Base-by-base conservation (phyloP, 2,329 filamentous ascomycete genomes). In the Xylariaceae sp. region DNA sequence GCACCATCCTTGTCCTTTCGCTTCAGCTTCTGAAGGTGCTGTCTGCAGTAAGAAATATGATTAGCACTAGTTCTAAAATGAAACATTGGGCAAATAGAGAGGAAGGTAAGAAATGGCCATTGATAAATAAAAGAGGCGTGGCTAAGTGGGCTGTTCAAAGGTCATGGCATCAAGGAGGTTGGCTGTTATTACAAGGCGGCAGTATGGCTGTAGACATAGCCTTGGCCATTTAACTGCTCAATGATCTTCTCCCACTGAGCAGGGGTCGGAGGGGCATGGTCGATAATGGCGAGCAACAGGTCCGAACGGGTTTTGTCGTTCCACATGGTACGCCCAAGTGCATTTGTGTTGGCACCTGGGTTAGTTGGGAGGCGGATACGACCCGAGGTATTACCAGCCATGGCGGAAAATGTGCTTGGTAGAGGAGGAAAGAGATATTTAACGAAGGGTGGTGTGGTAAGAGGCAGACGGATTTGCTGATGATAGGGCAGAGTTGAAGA, bases 11-110 rank as follows among this genome's bases (percentile, higher is more conserved):
- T 48, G 9, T 56, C 53, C 37, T 58, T 50, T 19, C 51, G 47
- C 56, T 66, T 67, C 30, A 73, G 61, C 49, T 72, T 73, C 48
- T 69, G 66, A 7, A 73, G 62, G 26, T 73, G 70, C 51, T 73
- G 70, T 34, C 70, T 32, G 30, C 7, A 32, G 16, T 4, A 26
- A 11, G 6, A 26, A 26, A 11, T 26, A n/a, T 18, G 24, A 41
- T 54, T 42, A 55, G 51, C 24, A 40, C 6, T 6, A 37, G 22
- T 6, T 11, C 22, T 31, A 15, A 26, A 4, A 9, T 3, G 16
- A 17, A 9, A 4, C 33, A 40, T 19, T 28, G 17, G 19, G 2
- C n/a, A 30, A 43, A 58, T 49, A 56, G 45, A 34, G 45, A 32
- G 4, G 37, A 45, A 39, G n/a, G 24, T 17, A 12, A 48, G 11